Percentiles rank a stretch among this genome's conserved stretches.
phyloP scores from a whole-genome alignment of 1,284 basidiomycete genomes.

The Nidula niveotomentosa region DNA sequence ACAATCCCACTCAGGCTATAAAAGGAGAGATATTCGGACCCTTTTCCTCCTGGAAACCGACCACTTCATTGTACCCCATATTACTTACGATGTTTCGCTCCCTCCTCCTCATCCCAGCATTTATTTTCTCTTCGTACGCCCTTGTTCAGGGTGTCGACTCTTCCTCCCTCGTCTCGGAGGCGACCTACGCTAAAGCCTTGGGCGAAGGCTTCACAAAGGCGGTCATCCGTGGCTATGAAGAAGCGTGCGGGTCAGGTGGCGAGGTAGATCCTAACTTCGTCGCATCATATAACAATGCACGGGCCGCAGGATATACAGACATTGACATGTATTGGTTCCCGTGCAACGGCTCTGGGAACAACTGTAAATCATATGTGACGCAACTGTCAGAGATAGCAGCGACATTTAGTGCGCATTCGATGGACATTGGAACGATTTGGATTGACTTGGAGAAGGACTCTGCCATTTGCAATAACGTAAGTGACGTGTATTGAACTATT shows the following conservation, averaged over 20 bases:
- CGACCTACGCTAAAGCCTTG: conserved; percentile 15
- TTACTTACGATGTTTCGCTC: neutral
- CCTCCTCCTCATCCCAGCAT: conserved; percentile 9
- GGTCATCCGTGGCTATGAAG: conserved; percentile 19
- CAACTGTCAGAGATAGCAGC: conserved; percentile 17
- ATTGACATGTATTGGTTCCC: conserved; percentile 25
- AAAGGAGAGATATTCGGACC: neutral
- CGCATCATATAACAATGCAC: conserved; percentile 18
- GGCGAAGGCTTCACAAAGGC: conserved; percentile 23
- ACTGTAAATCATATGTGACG: conserved; percentile 18
- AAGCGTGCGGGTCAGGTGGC: conserved; percentile 18
- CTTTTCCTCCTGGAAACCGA: neutral
- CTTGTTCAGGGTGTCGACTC: conserved; percentile 18
- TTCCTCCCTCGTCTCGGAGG: conserved; percentile 14
- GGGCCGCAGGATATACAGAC: conserved; percentile 18
- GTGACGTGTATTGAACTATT: neutral
- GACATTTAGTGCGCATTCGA: conserved; percentile 16
- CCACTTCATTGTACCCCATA: neutral
- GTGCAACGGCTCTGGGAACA: conserved; percentile 18
- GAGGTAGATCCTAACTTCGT: conserved; percentile 23
- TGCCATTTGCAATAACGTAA: conserved; percentile 17
- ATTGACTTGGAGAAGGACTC: conserved; percentile 20
- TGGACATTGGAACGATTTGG: conserved; percentile 21
- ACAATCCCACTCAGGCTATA: neutral
- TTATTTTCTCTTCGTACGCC: conserved; percentile 11